These are phyloP conservation scores for Lactarius akahatsu DNA, from an alignment of 768 basidiomycete genomes.

Conservation along the genomic window DNA sequence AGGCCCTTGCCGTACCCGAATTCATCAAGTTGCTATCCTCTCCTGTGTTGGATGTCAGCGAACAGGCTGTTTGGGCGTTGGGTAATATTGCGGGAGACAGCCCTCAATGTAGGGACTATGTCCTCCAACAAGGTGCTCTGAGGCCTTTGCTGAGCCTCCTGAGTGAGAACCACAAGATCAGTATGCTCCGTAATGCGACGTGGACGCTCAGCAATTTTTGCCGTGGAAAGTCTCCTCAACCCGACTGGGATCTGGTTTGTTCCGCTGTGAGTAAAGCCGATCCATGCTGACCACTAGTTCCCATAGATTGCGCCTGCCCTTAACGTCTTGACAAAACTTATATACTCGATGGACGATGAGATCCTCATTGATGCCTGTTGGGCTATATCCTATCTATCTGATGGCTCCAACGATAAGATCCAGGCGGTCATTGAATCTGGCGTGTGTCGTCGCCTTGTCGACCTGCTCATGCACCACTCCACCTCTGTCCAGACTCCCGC, in stretches of 20 bases:
- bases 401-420: slow-evolving; percentile 99
- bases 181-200: slow-evolving; percentile 97
- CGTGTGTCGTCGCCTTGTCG: slow-evolving; percentile 95
- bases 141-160: slow-evolving; percentile 85
- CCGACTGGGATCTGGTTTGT: slow-evolving; percentile 93
- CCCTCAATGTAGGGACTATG: slow-evolving; percentile 95
- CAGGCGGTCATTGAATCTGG: slow-evolving; percentile 99
- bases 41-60: slow-evolving; percentile 92
- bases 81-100: slow-evolving; percentile 99
- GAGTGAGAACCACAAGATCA: slow-evolving; percentile 97
- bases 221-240: slow-evolving; percentile 95
- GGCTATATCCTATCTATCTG: slow-evolving; percentile 99
- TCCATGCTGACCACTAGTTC: slow-evolving; percentile 27
- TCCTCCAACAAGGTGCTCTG: slow-evolving; percentile 89
- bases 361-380: slow-evolving; percentile 99
- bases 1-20: slow-evolving; percentile 90
- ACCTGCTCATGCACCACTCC: slow-evolving; percentile 92
- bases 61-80: slow-evolving; percentile 99
- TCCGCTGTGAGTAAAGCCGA: slow-evolving; percentile 17
- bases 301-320: slow-evolving; percentile 94
- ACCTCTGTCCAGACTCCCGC: slow-evolving; percentile 98
- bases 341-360: slow-evolving; percentile 98
- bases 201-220: slow-evolving; percentile 99
- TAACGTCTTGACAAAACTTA: slow-evolving; percentile 94
- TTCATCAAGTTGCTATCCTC: slow-evolving; percentile 97